Evolutionary conservation across 495 filamentous ascomycete genomes (phyloP).

Genomic region (Xylaria cubensis): DNA sequence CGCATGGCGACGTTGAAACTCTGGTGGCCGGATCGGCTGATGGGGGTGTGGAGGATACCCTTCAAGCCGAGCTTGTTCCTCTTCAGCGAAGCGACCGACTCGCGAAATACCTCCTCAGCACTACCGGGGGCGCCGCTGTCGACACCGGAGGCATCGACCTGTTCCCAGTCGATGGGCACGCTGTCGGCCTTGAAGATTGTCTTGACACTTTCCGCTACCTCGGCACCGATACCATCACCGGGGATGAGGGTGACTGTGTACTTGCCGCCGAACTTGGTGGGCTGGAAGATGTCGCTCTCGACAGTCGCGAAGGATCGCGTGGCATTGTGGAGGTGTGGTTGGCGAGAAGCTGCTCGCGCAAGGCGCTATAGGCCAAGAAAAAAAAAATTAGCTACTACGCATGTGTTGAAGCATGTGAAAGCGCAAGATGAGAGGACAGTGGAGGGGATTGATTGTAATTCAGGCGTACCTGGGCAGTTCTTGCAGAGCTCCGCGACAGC

Average conservation of each 20-base stretch:
- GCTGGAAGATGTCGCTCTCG: constrained; percentile 92
- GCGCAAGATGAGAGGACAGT: constrained; percentile 36
- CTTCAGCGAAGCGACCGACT: constrained; percentile 92
- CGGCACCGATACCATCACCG: constrained; percentile 97
- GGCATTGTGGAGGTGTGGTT: constrained; percentile 48
- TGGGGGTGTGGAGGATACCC: constrained; percentile 95
- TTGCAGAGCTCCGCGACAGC: constrained; percentile 66
- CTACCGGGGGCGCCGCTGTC: constrained; percentile 78
- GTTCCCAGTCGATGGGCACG: constrained; percentile 98
- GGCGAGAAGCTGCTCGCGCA: constrained; percentile 60
- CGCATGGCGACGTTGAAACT: constrained; percentile 99
- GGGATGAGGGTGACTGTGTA: constrained; percentile 99
- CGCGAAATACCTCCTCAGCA: constrained; percentile 91
- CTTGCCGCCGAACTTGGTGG: constrained; percentile 98
- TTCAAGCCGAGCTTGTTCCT: constrained; percentile 98
- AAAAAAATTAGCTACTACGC: constrained; percentile 26
- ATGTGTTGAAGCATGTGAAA: constrained; percentile 39
- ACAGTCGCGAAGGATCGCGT: constrained; percentile 72
- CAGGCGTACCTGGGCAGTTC: constrained; percentile 54
- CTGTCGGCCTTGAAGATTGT: constrained; percentile 99
- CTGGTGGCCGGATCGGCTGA: constrained; percentile 96
- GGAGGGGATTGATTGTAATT: neutral
- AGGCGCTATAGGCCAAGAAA: constrained; percentile 52
- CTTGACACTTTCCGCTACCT: constrained; percentile 97
- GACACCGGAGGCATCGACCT: constrained; percentile 93